Evolutionary conservation across 768 basidiomycete species (phyloP), one percentile per base, ranked within the genome.

Genomic region (Cystofilobasidium capitatum): DNA sequence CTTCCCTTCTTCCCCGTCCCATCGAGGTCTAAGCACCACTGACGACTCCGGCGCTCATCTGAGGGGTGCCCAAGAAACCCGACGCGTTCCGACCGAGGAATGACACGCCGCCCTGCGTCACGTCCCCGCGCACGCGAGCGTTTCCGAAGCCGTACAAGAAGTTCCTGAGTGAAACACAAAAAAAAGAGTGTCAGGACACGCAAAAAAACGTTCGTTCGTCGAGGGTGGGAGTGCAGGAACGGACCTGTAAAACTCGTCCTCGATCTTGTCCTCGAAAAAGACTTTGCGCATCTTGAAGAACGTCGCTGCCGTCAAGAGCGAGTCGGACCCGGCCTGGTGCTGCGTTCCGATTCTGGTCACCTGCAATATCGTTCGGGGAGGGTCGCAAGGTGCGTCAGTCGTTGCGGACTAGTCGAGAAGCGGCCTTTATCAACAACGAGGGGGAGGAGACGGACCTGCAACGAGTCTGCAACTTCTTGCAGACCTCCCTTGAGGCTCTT

Each of bases 281-380:
- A 88, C 77, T 71, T 91, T 86, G 35, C 89, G 85, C 83, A 97
- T 89, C 77, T 92, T 89, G 86, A 98, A 98, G 79, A 97, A 98
- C 0, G 90, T 90, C 2, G 87, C 85, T 2, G 91, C 85, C 9
- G 93, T 97, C 55, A 99, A 83, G 47, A 98, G 85, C 17, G 89
- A 91, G 75, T 98, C 96, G n/a, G 91, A 93, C 17, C 96, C 94
- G 13, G 94, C 92, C 79, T 96, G 94, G 77, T 96, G 92, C 64
- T 91, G 89, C 26, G 85, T 83, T 7, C 91, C 91, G 77, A 91
- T 89, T 51, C 93, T 85, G 78, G 86, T 81, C 35, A 96, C 87
- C 92, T 94, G 73, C 2, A 16, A 0, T 6, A 24, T 0, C 36
- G 7, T 60, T 61, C 44, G 39, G 60, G 64, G 67, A 57, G 55